A percentile compares a stretch with the other conserved stretches of the same genome.
phyloP scores from a whole-genome alignment of 1,284 basidiomycete genomes.

The Cystobasidium sp. region DNA sequence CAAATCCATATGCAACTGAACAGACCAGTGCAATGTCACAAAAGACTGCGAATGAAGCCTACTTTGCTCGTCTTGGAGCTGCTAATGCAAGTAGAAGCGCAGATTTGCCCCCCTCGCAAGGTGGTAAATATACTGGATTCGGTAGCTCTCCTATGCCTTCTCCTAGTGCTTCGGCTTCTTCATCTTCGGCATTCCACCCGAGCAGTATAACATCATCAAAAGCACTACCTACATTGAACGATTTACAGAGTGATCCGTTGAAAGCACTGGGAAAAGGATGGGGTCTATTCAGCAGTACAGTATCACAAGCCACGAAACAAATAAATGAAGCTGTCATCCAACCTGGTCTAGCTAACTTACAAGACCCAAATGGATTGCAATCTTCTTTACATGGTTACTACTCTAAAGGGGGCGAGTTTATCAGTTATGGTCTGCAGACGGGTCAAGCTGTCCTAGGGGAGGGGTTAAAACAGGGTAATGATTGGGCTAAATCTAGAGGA shows the following conservation, averaged over 20 bases:
- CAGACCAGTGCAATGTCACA: conserved; percentile 59
- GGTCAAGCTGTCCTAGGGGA: conserved; percentile 67
- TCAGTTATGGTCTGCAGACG: conserved; percentile 47
- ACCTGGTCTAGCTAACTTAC: conserved; percentile 74
- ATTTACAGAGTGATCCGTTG: conserved; percentile 77
- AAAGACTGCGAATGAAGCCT: conserved; percentile 74
- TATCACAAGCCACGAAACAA: conserved; percentile 71
- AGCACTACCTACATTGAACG: conserved; percentile 69
- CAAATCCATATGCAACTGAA: conserved; percentile 33
- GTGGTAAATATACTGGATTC: conserved; percentile 81
- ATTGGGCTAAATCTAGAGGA: conserved; percentile 11
- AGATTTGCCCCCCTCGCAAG: conserved; percentile 79
- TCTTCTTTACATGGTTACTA: conserved; percentile 72
- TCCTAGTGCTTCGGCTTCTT: conserved; percentile 57
- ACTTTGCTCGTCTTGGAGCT: conserved; percentile 73
- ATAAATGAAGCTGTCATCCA: conserved; percentile 76
- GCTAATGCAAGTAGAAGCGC: conserved; percentile 71
- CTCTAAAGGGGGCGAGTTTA: conserved; percentile 64
- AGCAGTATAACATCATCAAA: conserved; percentile 71
- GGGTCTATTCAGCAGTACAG: conserved; percentile 76
- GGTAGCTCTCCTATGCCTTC: conserved; percentile 70
- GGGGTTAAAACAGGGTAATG: conserved; percentile 64
- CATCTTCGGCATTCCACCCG: conserved; percentile 58
- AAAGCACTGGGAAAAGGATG: conserved; percentile 80
- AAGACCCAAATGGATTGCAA: conserved; percentile 71